Conservation (phyloP, 192 early-diverging fungal species). For the Mortierella alpina region DNA sequence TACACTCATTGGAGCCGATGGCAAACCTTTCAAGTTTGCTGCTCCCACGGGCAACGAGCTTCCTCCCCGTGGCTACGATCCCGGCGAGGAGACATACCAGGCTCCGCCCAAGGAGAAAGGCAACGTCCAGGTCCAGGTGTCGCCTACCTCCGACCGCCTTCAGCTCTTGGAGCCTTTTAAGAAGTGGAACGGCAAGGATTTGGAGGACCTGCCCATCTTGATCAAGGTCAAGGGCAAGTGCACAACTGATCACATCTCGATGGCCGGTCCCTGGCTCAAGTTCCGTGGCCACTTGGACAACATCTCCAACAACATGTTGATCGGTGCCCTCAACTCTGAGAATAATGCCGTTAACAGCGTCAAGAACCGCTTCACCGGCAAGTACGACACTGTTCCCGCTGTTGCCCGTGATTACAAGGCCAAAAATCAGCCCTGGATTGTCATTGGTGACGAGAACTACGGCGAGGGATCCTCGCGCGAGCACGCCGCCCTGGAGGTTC, state of each 20-base stretch:
- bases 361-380: constrained; percentile 76
- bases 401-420: constrained; percentile 97
- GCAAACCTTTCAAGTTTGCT: constrained; percentile 95
- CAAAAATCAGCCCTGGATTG: constrained; percentile 84
- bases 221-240: constrained; percentile 99
- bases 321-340: constrained; percentile 94
- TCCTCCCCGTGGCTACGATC: constrained; percentile 92
- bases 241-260: constrained; percentile 98
- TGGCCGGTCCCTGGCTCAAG: constrained; percentile 92
- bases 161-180: constrained; percentile 86
- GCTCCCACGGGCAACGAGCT: constrained; percentile 89
- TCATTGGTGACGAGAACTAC: constrained; percentile 99
- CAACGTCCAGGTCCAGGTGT: constrained; percentile 78
- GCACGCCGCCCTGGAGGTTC: constrained; percentile 97
- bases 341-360: constrained; percentile 82
- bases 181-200: constrained; percentile 92
- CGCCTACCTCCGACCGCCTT: constrained; percentile 88
- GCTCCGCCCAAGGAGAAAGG: constrained; percentile 88
- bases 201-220: constrained; percentile 83
- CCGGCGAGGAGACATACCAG: constrained; percentile 95
- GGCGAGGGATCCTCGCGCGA: constrained; percentile 99
- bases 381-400: constrained; percentile 92
- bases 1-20: constrained; percentile 83
- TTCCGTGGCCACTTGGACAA: constrained; percentile 99
- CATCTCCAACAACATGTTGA: constrained; percentile 99